phyloP scores from a whole-genome alignment of 345 rosid species.

The Eucalyptus tenuipes region DNA sequence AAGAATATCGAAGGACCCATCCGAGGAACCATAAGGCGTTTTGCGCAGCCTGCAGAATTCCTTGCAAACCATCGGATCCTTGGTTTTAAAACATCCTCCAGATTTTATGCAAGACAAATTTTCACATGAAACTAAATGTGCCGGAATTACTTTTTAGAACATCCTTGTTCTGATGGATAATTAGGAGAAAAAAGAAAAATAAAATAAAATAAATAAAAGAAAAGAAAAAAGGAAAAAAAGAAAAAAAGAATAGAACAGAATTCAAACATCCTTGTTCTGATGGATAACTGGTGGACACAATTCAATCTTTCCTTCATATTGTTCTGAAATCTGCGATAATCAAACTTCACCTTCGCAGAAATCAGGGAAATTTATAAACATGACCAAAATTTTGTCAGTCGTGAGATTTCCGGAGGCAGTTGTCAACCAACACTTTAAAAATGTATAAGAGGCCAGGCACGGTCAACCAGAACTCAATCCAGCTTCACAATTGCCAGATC shows the following conservation, averaged over 20 bases:
- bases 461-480: background rate
- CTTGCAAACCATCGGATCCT: background rate
- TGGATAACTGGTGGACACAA: no score
- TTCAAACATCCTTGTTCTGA: background rate
- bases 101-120: background rate
- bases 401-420: background rate
- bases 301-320: background rate
- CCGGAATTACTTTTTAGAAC: background rate
- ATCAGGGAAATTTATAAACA: background rate
- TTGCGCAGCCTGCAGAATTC: background rate
- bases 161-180: background rate
- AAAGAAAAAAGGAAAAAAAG: no score
- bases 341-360: background rate
- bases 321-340: background rate
- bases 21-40: background rate
- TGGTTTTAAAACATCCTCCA: background rate
- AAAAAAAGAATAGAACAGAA: no score
- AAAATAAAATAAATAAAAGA: no score
- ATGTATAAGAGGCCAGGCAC: background rate
- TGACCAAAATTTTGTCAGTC: background rate
- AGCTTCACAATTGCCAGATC: background rate
- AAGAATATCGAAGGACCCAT: background rate
- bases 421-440: background rate
- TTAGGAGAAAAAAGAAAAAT: no score
- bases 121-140: background rate